Base-by-base conservation (phyloP, 1,139 yeast genomes). In the Candida dubliniensis region DNA sequence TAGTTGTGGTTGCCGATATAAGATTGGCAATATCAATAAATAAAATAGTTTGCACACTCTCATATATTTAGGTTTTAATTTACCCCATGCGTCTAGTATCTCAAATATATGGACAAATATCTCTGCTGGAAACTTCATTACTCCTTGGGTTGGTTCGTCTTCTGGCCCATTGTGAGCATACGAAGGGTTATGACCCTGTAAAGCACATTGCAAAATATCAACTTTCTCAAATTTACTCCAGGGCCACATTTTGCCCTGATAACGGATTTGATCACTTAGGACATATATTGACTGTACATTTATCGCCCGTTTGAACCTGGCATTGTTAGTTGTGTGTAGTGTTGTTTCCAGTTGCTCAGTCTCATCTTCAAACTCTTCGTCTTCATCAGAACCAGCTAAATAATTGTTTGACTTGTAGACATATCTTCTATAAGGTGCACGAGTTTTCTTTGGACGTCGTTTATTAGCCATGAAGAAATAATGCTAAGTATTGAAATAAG, bases 361-460 rank as follows among this genome's bases (percentile, higher is more conserved):
- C 8, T 45, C 47, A 34, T 47, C 53, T 24, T 48, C 52, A 34
- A 52, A 59, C 9, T 59, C 69, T 18, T 57, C 64, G 1, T 56
- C 63, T n/a, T 66, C 75, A 45, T 61, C 68, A 45, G 66, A 59
- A 56, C 70, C 58, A 24, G 55, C 61, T 15, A 52, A 55, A 4
- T 66, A 62, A 40, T 64, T 73, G 42, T 76, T 74, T 27, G 77
- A 73, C 33, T 85, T 83, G 52, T 87, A 89, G 12, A 84, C 87
- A 63, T 85, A 86, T 66, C 84, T 78, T 67, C 82, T 76, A 65
- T 87, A 89, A 36, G 93, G 87, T 56, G 85, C 82, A 61, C 84
- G 82, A 45, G 77, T 71, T 73, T 89, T 84, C 71, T 86, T 86
- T 12, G 96, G 90, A 63, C 96, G 76, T 59, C 91, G 68, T 66